These are phyloP conservation scores for Solanum phureja DNA, from an alignment of 257 asterid genomes.

Conservation along the genomic window DNA sequence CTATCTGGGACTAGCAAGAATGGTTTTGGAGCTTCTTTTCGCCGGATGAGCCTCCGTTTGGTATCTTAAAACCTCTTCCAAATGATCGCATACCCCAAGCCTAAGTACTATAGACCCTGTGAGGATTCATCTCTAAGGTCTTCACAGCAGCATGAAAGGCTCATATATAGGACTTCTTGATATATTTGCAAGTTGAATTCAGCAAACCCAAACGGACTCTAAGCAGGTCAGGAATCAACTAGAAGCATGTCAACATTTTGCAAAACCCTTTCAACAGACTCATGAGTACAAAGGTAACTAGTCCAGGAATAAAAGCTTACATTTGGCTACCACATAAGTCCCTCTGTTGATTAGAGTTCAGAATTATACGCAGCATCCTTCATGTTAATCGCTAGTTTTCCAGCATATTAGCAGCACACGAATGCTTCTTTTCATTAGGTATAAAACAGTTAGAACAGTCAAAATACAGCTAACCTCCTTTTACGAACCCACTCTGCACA, in stretches of 20 bases:
- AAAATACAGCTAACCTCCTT: conserved; percentile 77
- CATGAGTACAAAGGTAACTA: neutral
- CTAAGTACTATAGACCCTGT: neutral
- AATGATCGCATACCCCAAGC: neutral
- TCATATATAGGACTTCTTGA: neutral
- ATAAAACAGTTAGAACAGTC: conserved; percentile 34
- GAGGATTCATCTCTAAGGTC: neutral
- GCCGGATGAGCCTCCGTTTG: neutral
- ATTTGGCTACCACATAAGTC: conserved; percentile 6
- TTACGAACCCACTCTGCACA: conserved; percentile 39
- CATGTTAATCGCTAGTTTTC: conserved; percentile 32
- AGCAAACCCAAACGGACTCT: neutral
- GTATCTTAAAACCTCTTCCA: neutral
- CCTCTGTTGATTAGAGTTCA: conserved; percentile 13
- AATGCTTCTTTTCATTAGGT: conserved; percentile 47
- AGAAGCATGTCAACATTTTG: neutral
- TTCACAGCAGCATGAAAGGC: neutral
- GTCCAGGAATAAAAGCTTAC: neutral
- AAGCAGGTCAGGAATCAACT: neutral
- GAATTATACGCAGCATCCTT: conserved; percentile 38
- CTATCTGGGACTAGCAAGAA: neutral
- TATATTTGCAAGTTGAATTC: neutral
- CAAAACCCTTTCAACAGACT: neutral
- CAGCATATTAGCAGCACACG: conserved; percentile 15
- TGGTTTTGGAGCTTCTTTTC: neutral